phyloP scores from a whole-genome alignment of 371 early-diverging fungal species.

The Chytridium lagenaria region DNA sequence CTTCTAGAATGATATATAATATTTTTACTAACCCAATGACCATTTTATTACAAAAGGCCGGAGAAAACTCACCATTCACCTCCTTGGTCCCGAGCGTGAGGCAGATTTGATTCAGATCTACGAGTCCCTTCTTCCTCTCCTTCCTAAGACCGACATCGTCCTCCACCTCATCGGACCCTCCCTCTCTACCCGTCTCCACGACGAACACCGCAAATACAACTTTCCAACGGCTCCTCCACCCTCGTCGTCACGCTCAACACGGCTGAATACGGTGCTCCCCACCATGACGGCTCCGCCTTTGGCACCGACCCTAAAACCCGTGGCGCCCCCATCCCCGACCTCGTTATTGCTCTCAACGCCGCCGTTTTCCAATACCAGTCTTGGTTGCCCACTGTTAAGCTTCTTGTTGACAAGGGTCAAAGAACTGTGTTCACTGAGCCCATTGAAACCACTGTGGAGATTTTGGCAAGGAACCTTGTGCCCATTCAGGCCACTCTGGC shows the following conservation, averaged over 20 bases:
- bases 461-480: constrained; percentile 39
- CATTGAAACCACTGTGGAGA: constrained; percentile 49
- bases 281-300: constrained; percentile 44
- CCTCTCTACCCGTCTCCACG: constrained; percentile 42
- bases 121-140: constrained; percentile 48
- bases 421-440: constrained; percentile 48
- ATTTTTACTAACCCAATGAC: not conserved
- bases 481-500: constrained; percentile 34
- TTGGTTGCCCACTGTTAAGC: constrained; percentile 43
- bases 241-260: constrained; percentile 42
- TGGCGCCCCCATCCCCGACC: constrained; percentile 47
- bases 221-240: constrained; percentile 37
- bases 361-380: constrained; percentile 41
- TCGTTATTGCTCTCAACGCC: constrained; percentile 51
- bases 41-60: constrained; percentile 32
- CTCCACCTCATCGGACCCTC: constrained; percentile 55
- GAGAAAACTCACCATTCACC: constrained; percentile 49
- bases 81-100: constrained; percentile 52
- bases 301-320: constrained; percentile 39
- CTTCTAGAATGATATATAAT: not conserved
- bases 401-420: constrained; percentile 42
- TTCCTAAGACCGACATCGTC: constrained; percentile 53
- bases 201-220: constrained; percentile 36
- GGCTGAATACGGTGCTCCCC: constrained; percentile 43
- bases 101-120: constrained; percentile 50